phyloP scores from a whole-genome alignment of 1,139 yeast genomes.

The Hemisphaericaspora subhashii region DNA sequence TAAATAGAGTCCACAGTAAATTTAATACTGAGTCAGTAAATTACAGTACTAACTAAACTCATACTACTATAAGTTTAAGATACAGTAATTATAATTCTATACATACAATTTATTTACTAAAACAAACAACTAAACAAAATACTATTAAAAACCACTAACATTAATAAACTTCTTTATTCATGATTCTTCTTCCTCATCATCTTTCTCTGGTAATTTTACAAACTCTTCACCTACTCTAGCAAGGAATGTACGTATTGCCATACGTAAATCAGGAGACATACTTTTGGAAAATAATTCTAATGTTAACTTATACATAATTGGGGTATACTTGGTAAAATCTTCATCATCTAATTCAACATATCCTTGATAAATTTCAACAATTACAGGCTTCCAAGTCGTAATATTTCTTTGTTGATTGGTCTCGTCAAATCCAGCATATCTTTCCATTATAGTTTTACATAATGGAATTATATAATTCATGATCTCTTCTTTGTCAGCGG shows the following conservation, averaged over 20 bases:
- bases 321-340: conserved; percentile 67
- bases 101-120: too few relatives aligned
- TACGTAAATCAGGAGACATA: conserved; percentile 67
- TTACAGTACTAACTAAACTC: neutral
- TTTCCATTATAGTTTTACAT: conserved; percentile 66
- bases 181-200: neutral
- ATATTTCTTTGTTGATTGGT: conserved; percentile 77
- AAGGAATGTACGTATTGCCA: conserved; percentile 65
- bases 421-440: conserved; percentile 74
- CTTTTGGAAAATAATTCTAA: conserved; percentile 68
- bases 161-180: neutral
- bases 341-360: conserved; percentile 71
- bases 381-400: conserved; percentile 88
- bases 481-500: conserved; percentile 39
- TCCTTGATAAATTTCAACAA: conserved; percentile 82
- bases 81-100: neutral
- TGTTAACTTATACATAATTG: conserved; percentile 66
- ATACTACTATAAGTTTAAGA: neutral
- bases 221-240: conserved; percentile 70
- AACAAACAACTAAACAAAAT: neutral
- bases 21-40: neutral
- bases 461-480: conserved; percentile 63
- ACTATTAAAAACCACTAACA: neutral
- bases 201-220: conserved; percentile 16
- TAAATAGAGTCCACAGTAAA: neutral